phyloP scores from a whole-genome alignment of 805 yeast genomes.

The Maudiozyma turicensis region DNA sequence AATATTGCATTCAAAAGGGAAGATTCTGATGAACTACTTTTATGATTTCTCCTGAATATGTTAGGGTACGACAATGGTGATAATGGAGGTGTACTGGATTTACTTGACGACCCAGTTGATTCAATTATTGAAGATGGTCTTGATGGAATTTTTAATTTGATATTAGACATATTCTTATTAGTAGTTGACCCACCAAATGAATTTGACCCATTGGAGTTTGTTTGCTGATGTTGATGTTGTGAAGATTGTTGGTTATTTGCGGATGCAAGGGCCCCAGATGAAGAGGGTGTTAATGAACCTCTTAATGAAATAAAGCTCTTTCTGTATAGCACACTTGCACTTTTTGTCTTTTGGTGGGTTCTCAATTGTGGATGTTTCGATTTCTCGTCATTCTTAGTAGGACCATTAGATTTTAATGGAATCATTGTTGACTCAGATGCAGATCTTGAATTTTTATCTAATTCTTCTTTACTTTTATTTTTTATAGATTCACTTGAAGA shows the following conservation, averaged over 20 bases:
- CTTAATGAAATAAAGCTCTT: constrained; percentile 28
- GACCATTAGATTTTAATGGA: constrained; percentile 12
- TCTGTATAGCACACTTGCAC: constrained; percentile 27
- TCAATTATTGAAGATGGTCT: constrained; percentile 19
- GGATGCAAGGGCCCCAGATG: background rate
- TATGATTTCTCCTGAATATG: constrained; percentile 53
- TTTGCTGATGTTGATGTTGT: background rate
- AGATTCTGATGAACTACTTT: constrained; percentile 54
- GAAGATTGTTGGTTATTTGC: background rate
- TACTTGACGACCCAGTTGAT: constrained; percentile 6
- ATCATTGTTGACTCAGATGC: constrained; percentile 23
- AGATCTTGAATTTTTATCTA: constrained; percentile 8
- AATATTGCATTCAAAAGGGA: constrained; percentile 33
- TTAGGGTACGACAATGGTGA: constrained; percentile 31
- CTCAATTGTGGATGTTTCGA: constrained; percentile 16
- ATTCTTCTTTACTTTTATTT: constrained; percentile 4
- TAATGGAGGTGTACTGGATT: constrained; percentile 17
- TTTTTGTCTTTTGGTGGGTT: constrained; percentile 22
- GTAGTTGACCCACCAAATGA: background rate
- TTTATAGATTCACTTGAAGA: constrained; percentile 24
- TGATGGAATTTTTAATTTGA: constrained; percentile 23
- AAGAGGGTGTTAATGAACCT: constrained; percentile 8
- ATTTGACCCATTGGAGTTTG: background rate
- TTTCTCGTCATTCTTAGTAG: constrained; percentile 12
- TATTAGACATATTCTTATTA: constrained; percentile 4